phyloP scores from a whole-genome alignment of 75 land plant species.

The Pseudotsuga menziesii region DNA sequence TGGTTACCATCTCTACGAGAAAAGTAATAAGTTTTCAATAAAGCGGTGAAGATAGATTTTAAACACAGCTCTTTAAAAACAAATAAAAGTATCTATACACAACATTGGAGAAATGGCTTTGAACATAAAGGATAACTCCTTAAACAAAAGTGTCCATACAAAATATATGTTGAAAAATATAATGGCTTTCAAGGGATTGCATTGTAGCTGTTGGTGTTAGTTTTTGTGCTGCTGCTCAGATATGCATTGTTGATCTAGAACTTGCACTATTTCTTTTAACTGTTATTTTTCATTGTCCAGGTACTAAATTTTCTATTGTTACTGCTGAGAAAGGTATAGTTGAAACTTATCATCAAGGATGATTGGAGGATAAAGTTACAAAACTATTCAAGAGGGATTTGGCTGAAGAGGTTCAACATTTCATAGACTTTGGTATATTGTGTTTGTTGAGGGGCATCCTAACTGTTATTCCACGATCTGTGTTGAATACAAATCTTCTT shows the following conservation, averaged over 20 bases:
- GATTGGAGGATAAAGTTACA: slow-evolving; percentile 22
- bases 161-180: too few species aligned
- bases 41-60: too few species aligned
- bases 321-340: slow-evolving; percentile 9
- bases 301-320: slow-evolving; percentile 7
- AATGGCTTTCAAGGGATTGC: slow-evolving; percentile 96
- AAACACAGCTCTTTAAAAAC: too few species aligned
- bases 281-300: slow-evolving; percentile 37
- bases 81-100: too few species aligned
- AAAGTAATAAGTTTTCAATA: too few species aligned
- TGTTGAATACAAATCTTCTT: slow-evolving; percentile 43
- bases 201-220: slow-evolving; percentile 94
- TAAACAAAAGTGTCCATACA: too few species aligned
- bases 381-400: slow-evolving; percentile 26
- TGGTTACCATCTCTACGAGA: too few species aligned
- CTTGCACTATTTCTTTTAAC: slow-evolving; percentile 55
- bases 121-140: too few species aligned
- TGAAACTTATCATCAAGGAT: slow-evolving; percentile 5
- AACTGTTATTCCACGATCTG: slow-evolving; percentile 68
- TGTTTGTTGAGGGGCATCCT: slow-evolving; percentile 89
- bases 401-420: slow-evolving; percentile 34
- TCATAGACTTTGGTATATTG: slow-evolving; percentile 74
- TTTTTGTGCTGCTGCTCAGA: slow-evolving; percentile 83
- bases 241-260: slow-evolving; percentile 29
- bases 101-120: too few species aligned